phyloP scores from a whole-genome alignment of 176 grass and related monocot species.

The Puccinellia tenuiflora region DNA sequence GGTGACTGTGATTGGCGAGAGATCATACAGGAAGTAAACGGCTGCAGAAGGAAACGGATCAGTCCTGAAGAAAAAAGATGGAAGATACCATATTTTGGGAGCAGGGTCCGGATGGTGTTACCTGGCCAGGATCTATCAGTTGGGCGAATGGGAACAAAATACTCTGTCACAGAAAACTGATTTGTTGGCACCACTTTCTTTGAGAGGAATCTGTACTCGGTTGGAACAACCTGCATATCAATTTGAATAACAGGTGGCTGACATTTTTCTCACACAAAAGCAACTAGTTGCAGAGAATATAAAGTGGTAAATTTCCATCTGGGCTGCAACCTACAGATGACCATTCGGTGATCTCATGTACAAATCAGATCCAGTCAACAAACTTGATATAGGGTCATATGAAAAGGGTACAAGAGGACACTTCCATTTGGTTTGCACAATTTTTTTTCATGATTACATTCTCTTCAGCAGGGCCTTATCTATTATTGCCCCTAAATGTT shows the following conservation, averaged over 20 bases:
- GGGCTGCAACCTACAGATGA: neutral
- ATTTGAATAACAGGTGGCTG: conserved; percentile 14
- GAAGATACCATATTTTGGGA: neutral
- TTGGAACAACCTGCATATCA: conserved; percentile 82
- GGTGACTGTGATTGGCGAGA: conserved; percentile 94
- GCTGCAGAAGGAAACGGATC: conserved; percentile 39
- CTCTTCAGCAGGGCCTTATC: neutral
- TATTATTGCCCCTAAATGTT: neutral
- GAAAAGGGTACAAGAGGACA: neutral
- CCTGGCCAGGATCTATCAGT: conserved; percentile 90
- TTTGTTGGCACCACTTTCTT: conserved; percentile 89
- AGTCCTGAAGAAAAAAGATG: conserved; percentile 14
- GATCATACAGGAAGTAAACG: conserved; percentile 96
- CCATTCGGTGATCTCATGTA: neutral
- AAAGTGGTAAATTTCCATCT: neutral
- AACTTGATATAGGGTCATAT: neutral
- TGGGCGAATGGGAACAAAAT: conserved; percentile 67
- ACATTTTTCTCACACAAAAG: neutral
- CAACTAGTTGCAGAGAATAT: neutral
- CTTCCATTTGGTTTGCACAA: neutral
- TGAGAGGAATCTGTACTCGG: conserved; percentile 91
- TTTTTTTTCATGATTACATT: neutral
- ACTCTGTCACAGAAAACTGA: conserved; percentile 98
- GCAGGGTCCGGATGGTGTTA: neutral
- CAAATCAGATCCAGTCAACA: neutral